These are phyloP conservation scores for Suhomyces guaymorum DNA, from an alignment of 1,139 yeast genomes.

Conservation along the genomic window DNA sequence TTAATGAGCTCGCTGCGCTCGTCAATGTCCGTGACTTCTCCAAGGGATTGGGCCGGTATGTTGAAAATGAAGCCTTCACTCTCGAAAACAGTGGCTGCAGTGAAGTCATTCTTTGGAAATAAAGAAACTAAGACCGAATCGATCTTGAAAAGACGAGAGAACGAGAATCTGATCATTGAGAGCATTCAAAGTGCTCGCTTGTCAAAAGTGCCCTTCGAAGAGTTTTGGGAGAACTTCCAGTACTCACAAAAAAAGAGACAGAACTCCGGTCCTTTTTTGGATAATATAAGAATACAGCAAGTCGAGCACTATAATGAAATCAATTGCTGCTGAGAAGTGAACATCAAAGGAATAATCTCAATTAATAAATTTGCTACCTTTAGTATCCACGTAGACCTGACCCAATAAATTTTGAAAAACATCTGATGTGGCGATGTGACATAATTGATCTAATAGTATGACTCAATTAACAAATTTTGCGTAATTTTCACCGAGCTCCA, in stretches of 20 bases:
- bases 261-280: conserved; percentile 1
- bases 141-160: conserved; percentile 26
- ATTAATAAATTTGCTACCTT: too few species aligned
- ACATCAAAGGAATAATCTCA: too few species aligned
- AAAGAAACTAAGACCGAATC: conserved; percentile 9
- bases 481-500: conserved; percentile 11
- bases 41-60: too few species aligned
- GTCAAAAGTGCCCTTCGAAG: conserved; percentile 22
- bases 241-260: conserved; percentile 7
- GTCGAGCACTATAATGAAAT: conserved; percentile 22
- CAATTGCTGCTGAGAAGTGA: too few species aligned
- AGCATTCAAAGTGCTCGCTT: conserved; percentile 17
- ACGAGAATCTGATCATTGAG: conserved; percentile 25
- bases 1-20: too few species aligned
- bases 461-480: conserved; percentile 1
- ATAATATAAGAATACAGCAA: conserved; percentile 18
- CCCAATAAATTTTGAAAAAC: too few species aligned
- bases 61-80: too few species aligned
- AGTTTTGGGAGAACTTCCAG: conserved; percentile 20
- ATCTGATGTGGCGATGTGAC: too few species aligned
- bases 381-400: too few species aligned
- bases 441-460: too few species aligned
- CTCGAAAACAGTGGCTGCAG: background rate
- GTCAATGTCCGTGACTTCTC: too few species aligned
- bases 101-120: background rate